Base-by-base conservation (phyloP, 345 rosid genomes). In the Salix koriyanagi region DNA sequence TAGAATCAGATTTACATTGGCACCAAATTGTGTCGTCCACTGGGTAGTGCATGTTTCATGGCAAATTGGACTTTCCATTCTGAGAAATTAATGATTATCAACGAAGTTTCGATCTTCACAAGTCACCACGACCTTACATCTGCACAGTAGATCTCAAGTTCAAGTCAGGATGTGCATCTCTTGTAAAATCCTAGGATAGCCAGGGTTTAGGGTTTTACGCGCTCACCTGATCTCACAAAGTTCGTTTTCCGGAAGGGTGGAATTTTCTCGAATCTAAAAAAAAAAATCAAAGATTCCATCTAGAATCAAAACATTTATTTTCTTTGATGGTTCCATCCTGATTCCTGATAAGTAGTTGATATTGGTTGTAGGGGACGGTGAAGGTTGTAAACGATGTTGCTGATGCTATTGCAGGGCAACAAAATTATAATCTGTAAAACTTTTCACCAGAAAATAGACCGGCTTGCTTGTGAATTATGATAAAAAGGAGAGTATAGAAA, bases 41-140 rank as follows among this genome's bases (percentile, higher is more conserved):
- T 16, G 16, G 23, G 5, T 1, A 41, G 76, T 23, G 21, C 50
- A 9, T 26, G 56, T 73, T 18, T 19, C 2, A 5, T 25, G 39
- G 67, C 60, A 46, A 44, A 46, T 46, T n/a, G 56, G 23, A 46
- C 25, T 62, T 41, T 64, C 23, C 46, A 61, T 16, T 61, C 28
- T 15, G 41, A 73, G 60, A 69, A 73, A 73, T 62, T 28, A 62
- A 25, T 26, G 69, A 62, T 72, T 30, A 71, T 48, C 4, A 26
- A 50, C 62, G 16, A 70, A 30, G 18, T 42, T 8, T 23, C 62
- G 37, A 44, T 41, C 56, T 73, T 41, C 18, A 73, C 23, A 44
- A 19, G 75, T 52, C 50, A 72, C 28, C 28, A n/a, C 6, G 14
- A 58, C 28, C 0, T 30, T 3, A 3, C 3, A 30, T 2, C 32